These are phyloP conservation scores for Saksenaea oblongispora DNA, from an alignment of 371 early-diverging fungal genomes.

Conservation along the genomic window DNA sequence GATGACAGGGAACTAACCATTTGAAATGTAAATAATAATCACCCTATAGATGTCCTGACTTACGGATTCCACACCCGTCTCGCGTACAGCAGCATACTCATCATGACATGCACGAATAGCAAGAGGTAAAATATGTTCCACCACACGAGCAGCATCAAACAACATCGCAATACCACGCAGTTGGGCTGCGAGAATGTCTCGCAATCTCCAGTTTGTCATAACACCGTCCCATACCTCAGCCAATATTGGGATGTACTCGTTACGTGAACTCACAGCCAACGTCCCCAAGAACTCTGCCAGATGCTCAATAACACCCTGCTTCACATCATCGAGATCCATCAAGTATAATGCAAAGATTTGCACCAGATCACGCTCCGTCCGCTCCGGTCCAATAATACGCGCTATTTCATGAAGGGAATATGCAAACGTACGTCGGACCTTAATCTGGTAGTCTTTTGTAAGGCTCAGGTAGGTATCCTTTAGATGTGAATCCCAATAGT, in stretches of 20 bases:
- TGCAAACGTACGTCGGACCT: constrained; percentile 61
- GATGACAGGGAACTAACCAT: constrained; percentile 43
- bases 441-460: constrained; percentile 58
- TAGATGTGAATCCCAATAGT: constrained; percentile 55
- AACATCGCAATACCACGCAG: constrained; percentile 50
- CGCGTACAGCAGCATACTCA: constrained; percentile 57
- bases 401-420: constrained; percentile 65
- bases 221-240: constrained; percentile 61
- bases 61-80: constrained; percentile 56
- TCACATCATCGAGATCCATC: constrained; percentile 62
- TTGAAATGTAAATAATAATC: background rate
- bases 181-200: constrained; percentile 58
- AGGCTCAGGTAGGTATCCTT: constrained; percentile 52
- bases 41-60: constrained; percentile 6
- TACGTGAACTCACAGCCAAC: constrained; percentile 51
- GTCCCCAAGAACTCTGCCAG: constrained; percentile 58
- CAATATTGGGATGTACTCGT: constrained; percentile 55
- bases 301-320: constrained; percentile 62
- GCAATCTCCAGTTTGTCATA: constrained; percentile 57
- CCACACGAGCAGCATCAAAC: constrained; percentile 53
- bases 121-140: constrained; percentile 55
- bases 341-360: constrained; percentile 62
- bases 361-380: constrained; percentile 60
- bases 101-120: constrained; percentile 59
- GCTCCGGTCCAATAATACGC: constrained; percentile 57